phyloP scores from a whole-genome alignment of 2,329 filamentous ascomycete genomes.

The Grosmannia penicillata region DNA sequence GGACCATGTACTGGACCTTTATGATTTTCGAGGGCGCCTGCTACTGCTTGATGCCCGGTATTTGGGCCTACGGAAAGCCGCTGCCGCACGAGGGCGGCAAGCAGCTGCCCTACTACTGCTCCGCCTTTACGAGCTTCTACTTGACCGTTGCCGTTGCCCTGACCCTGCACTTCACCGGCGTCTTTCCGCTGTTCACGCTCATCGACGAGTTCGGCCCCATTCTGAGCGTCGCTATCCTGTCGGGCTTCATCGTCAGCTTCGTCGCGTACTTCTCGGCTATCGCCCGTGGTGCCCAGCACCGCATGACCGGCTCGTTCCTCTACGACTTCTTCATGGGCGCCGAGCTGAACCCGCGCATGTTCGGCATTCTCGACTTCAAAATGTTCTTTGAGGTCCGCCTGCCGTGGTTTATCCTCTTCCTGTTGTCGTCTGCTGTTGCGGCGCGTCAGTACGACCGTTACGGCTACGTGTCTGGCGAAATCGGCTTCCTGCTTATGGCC shows the following conservation, averaged over 20 bases:
- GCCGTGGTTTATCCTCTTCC: constrained; percentile 73
- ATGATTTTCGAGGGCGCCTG: constrained; percentile 70
- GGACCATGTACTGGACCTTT: constrained; percentile 91
- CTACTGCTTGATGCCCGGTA: constrained; percentile 76
- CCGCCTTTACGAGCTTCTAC: constrained; percentile 76
- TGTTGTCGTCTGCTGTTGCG: constrained; percentile 52
- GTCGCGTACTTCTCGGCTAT: constrained; percentile 79
- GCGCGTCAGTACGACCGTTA: constrained; percentile 64
- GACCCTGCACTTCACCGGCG: constrained; percentile 63
- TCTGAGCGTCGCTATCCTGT: constrained; percentile 83
- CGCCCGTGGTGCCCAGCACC: constrained; percentile 66
- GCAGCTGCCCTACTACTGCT: constrained; percentile 91
- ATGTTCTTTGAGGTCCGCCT: constrained; percentile 84
- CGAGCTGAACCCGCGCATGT: constrained; percentile 76
- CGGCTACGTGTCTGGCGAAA: constrained; percentile 61
- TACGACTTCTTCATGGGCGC: constrained; percentile 90
- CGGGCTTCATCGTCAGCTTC: constrained; percentile 70
- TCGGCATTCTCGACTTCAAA: constrained; percentile 76
- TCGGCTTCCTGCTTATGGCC: constrained; percentile 60
- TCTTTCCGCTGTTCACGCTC: constrained; percentile 82
- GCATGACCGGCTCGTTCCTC: constrained; percentile 72
- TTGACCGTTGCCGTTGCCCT: constrained; percentile 59
- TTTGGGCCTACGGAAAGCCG: constrained; percentile 79
- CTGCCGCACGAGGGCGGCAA: constrained; percentile 69
- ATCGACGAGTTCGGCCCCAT: constrained; percentile 92